These are phyloP conservation scores for Aquilaria sinensis DNA, from an alignment of 345 rosid species.

Conservation along the genomic window DNA sequence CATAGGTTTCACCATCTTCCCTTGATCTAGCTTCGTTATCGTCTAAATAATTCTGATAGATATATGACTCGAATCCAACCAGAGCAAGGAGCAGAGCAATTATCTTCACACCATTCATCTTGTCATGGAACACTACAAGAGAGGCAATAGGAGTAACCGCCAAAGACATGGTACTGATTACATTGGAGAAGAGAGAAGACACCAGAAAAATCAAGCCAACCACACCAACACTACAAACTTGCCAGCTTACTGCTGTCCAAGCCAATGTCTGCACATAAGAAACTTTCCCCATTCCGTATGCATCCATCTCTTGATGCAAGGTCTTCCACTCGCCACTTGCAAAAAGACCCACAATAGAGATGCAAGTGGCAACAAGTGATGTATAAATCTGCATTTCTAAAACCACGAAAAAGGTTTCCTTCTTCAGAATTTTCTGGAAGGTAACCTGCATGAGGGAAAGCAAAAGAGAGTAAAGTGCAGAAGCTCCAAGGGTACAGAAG, in stretches of 20 bases:
- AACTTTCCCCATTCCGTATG: conserved; percentile 33
- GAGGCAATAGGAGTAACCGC: conserved; percentile 54
- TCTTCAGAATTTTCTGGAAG: conserved; percentile 56
- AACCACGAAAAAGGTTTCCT: conserved; percentile 46
- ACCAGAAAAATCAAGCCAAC: conserved; percentile 63
- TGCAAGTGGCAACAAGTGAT: conserved; percentile 37
- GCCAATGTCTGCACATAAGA: conserved; percentile 51
- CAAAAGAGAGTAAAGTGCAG: conserved; percentile 70
- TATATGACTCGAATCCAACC: conserved; percentile 54
- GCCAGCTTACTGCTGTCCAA: conserved; percentile 60
- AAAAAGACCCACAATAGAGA: conserved; percentile 38
- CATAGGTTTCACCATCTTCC: conserved; percentile 5
- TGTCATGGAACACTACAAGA: conserved; percentile 49
- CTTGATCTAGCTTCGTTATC: conserved; percentile 30
- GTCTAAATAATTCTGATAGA: conserved; percentile 56
- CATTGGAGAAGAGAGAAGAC: conserved; percentile 74
- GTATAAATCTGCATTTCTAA: conserved; percentile 63
- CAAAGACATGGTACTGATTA: conserved; percentile 55
- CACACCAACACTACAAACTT: conserved; percentile 60
- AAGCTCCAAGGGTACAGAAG: conserved; percentile 52
- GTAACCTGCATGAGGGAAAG: conserved; percentile 77
- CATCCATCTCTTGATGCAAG: conserved; percentile 44
- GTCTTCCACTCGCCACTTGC: conserved; percentile 68
- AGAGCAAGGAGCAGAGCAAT: conserved; percentile 58
- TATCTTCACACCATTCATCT: conserved; percentile 57